These are phyloP conservation scores for Ogataea henricii DNA, from an alignment of 805 yeast species.

Conservation along the genomic window DNA sequence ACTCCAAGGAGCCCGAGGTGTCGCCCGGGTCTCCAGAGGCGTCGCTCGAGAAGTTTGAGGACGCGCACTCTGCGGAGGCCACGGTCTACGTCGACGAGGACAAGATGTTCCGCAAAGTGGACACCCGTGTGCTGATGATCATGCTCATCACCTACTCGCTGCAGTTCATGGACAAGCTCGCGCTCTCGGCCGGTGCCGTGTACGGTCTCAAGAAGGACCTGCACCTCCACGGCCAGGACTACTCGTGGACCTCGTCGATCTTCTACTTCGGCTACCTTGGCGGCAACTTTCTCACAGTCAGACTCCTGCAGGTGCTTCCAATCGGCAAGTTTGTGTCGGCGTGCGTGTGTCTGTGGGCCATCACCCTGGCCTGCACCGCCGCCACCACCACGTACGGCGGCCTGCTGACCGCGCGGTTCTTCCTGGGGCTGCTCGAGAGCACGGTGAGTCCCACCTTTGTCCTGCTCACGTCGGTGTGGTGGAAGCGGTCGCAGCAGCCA, in stretches of 20 bases:
- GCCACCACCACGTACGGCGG: conserved; percentile 43
- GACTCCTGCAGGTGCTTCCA: conserved; percentile 55
- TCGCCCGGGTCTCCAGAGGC: background rate
- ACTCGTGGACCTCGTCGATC: conserved; percentile 38
- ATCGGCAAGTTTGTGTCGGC: conserved; percentile 51
- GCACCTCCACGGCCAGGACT: conserved; percentile 45
- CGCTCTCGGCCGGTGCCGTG: conserved; percentile 54
- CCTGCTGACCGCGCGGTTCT: conserved; percentile 47
- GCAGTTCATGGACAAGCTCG: conserved; percentile 56
- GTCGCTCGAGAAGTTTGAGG: conserved; percentile 13
- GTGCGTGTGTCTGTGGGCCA: conserved; percentile 65
- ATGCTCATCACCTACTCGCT: conserved; percentile 51
- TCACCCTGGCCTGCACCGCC: conserved; percentile 56
- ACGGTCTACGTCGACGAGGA: conserved; percentile 16
- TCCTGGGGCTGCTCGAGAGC: conserved; percentile 55
- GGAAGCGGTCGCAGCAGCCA: conserved; percentile 48
- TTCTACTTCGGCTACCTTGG: conserved; percentile 59
- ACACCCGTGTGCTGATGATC: conserved; percentile 48
- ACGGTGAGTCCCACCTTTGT: conserved; percentile 59
- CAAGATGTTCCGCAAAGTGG: conserved; percentile 44
- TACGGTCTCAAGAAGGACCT: conserved; percentile 55
- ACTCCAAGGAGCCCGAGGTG: conserved; percentile 3
- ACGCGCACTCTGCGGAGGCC: conserved; percentile 18
- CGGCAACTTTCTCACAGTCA: conserved; percentile 52
- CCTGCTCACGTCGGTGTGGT: conserved; percentile 59